A percentile compares a stretch with the other conserved stretches of the same genome.
These are phyloP conservation scores for Ochromonas danica DNA, from an alignment of 108 stramenopile species.

Conservation along the genomic window DNA sequence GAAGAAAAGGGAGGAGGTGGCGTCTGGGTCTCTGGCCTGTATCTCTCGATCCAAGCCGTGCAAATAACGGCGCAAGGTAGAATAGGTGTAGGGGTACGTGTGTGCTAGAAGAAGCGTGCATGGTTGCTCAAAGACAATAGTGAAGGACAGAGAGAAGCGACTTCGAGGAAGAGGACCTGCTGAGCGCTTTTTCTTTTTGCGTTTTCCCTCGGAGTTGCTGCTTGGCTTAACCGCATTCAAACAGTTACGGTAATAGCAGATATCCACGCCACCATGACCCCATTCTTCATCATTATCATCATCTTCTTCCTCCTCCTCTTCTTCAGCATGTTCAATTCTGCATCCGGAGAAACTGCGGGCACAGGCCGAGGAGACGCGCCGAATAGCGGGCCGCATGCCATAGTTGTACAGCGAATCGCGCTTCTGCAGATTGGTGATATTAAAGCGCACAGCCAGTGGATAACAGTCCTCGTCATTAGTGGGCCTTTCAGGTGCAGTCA, in stretches of 20 bases:
- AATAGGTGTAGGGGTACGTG: slow-evolving; percentile 27
- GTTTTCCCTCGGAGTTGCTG: background rate
- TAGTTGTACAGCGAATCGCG: slow-evolving; percentile 55
- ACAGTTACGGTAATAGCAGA: slow-evolving; percentile 43
- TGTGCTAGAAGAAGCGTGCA: background rate
- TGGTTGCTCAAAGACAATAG: background rate
- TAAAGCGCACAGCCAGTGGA: slow-evolving; percentile 46
- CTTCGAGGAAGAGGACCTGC: background rate
- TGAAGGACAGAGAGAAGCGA: slow-evolving; percentile 24
- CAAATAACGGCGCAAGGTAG: background rate
- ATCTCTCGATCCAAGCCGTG: background rate
- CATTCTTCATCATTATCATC: slow-evolving; percentile 42
- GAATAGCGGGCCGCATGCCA: slow-evolving; percentile 57
- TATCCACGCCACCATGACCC: slow-evolving; percentile 44
- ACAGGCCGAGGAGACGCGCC: background rate
- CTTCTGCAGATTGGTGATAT: slow-evolving; percentile 56
- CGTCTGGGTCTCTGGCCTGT: no score
- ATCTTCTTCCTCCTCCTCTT: background rate
- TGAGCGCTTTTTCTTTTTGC: slow-evolving; percentile 10
- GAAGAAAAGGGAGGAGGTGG: background rate
- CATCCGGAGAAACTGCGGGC: background rate
- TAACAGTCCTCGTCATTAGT: background rate
- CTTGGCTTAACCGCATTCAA: background rate
- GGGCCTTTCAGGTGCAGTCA: background rate
- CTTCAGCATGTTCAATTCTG: background rate